These are phyloP conservation scores for Vigna hirtella DNA, from an alignment of 306 rosid genomes.

Conservation along the genomic window DNA sequence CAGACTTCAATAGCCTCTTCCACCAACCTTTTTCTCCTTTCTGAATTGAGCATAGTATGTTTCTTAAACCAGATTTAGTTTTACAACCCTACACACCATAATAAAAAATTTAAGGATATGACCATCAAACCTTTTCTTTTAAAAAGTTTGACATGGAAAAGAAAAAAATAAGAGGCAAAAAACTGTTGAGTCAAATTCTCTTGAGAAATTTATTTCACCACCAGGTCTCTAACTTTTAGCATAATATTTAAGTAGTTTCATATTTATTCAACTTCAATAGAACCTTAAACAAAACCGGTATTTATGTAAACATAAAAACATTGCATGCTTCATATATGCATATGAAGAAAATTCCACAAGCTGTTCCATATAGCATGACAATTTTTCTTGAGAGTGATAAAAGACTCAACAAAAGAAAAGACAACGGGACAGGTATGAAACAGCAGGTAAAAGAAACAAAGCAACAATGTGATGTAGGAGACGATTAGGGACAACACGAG, in stretches of 20 bases:
- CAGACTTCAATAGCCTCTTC: conserved; percentile 78
- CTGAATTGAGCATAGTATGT: conserved; percentile 77
- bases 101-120: conserved; percentile 22
- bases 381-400: conserved; percentile 10
- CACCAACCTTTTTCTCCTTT: conserved; percentile 86
- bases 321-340: background rate
- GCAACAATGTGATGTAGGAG: background rate
- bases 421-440: background rate
- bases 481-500: background rate
- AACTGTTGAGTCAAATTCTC: background rate
- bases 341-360: background rate
- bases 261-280: background rate
- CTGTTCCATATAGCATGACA: background rate
- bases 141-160: background rate
- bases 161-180: background rate
- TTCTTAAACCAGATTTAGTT: conserved; percentile 75
- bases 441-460: background rate
- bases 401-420: background rate
- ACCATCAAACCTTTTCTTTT: conserved; percentile 22
- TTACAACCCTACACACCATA: conserved; percentile 62
- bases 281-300: background rate
- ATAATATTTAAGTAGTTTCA: background rate
- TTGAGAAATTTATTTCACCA: background rate
- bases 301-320: background rate
- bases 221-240: background rate